Base-by-base conservation (phyloP, 1,284 basidiomycete species). In the Gymnopus androsaceus region DNA sequence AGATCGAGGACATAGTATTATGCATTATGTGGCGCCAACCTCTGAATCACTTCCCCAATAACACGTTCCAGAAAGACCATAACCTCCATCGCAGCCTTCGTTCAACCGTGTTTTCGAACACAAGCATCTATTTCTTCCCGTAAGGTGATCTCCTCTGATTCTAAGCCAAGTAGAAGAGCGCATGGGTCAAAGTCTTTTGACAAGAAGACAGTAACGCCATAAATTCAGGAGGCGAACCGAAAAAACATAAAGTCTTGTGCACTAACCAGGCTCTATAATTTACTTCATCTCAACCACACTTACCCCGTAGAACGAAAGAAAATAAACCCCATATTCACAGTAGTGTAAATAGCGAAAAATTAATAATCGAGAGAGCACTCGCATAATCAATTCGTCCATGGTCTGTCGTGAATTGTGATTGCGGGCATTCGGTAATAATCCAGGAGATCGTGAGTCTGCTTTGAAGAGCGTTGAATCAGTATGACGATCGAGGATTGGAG, bases 11-110 rank as follows among this genome's bases (percentile, higher is more conserved):
- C n/a, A n/a, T n/a, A n/a, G n/a, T n/a, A n/a, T n/a, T n/a, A n/a
- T n/a, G n/a, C 17, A 14, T 57, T 57, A 17, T 40, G 50, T 8
- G 57, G 55, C 23, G 66, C 66, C 44, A 66, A 45, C 0, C 74
- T 62, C 59, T n/a, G n/a, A n/a, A 69, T 66, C 1, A 64, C 65
- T 52, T 75, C 73, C 52, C 67, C 66, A 47, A 76, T 31, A 58
- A 75, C 72, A 56, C 74, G 76, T 56, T 77, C 74, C 7, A 74
- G 45, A 53, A 71, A 72, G 54, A 60, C 61, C 71, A 76, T 69
- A 38, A 66, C 70, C 19, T 58, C 61, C 53, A 76, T 57, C 1
- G 70, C 67, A 2, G 51, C 57, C 55, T 72, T 72, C 12, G 70
- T 72, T 72, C 73, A 76, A 0, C 75, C 74, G 14, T 72, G 64